phyloP scores from a whole-genome alignment of 306 rosid species.

The Dalbergia cultrata region DNA sequence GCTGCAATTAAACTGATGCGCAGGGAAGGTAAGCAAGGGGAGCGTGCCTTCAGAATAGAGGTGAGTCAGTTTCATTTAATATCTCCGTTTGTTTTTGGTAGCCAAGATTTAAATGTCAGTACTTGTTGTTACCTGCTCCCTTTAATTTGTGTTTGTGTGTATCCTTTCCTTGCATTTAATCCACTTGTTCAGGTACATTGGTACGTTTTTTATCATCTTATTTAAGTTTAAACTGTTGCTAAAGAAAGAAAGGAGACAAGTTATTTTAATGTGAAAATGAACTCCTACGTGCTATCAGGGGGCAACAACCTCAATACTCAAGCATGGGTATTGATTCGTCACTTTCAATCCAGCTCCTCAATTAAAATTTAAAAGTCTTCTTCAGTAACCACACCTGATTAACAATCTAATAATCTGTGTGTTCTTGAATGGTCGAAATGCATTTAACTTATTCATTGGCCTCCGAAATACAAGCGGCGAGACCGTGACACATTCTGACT shows the following conservation, averaged over 20 bases:
- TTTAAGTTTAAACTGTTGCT: conserved; percentile 41
- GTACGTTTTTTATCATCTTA: conserved; percentile 45
- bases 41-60: conserved; percentile 97
- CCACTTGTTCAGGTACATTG: conserved; percentile 39
- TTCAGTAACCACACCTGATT: background rate
- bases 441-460: background rate
- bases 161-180: conserved; percentile 35
- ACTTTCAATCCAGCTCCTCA: background rate
- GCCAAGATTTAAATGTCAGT: conserved; percentile 32
- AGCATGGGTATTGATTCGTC: background rate
- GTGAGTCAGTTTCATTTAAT: conserved; percentile 58
- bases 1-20: conserved; percentile 79
- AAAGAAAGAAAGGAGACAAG: conserved; percentile 3
- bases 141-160: background rate
- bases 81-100: conserved; percentile 8
- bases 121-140: conserved; percentile 47
- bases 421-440: background rate
- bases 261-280: conserved; percentile 26
- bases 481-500: background rate
- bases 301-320: conserved; percentile 24
- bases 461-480: background rate
- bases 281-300: conserved; percentile 25
- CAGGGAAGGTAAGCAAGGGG: conserved; percentile 83
- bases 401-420: too few relatives aligned
- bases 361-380: background rate